Base-by-base conservation (phyloP, 2,329 filamentous ascomycete species). In the Albifimbria verrucaria region DNA sequence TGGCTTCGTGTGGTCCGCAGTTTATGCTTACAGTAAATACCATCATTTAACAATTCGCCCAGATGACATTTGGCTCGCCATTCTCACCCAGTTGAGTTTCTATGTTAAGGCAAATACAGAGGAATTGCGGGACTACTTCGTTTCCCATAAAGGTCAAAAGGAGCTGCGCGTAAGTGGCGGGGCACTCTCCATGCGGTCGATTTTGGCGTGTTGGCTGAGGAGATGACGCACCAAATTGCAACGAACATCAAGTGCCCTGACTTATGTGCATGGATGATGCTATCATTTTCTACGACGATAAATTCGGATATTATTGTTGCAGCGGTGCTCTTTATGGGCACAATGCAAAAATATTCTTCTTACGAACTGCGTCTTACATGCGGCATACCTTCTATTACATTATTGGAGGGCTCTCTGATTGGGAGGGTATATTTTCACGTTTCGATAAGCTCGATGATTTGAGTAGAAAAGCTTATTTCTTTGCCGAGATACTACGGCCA, bases 41-140 rank as follows among this genome's bases (percentile, higher is more conserved):
- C 72, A 76, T 50, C 70, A 79, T 52, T 68, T 82, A 0, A 62
- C 60, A 2, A 63, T 81, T 45, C 74, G 78, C 1, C 78, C 79
- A 0, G 78, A 83, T 24, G 79, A 82, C 52, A 60, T 81, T n/a
- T 82, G 78, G 79, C 68, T 80, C 44, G 65, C 77, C 7, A 79
- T 82, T 55, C 59, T 82, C 1, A 67, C 70, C 0, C 78, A 82
- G 54, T 57, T 81, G 2, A 73, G 67, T 57, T 65, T 72, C 51
- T 78, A 70, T 55, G 65, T 82, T 58, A 78, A 79, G 48, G 68
- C 62, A 2, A 65, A 80, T 54, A 67, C 75, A 3, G 73, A 80
- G 55, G 62, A 73, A 17, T 62, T 81, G 7, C 67, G 75, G 11
- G 53, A 54, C 1, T 52, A 59, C 10, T 78, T 81, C 51, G 76